Base-by-base conservation (phyloP, 495 filamentous ascomycete genomes). In the Tuber microsphaerosporum region DNA sequence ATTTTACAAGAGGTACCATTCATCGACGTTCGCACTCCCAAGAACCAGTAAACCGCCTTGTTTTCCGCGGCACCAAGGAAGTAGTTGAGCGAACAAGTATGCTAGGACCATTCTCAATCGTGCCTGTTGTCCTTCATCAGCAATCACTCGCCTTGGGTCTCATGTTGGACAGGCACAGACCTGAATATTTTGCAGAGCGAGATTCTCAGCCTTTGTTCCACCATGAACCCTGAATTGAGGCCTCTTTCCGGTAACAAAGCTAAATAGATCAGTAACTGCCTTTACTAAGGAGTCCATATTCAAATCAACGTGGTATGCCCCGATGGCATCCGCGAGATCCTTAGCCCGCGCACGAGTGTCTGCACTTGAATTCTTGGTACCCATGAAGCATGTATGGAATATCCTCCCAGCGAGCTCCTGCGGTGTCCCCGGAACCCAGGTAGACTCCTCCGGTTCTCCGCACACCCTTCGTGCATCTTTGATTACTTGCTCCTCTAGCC, bases 361-460 rank as follows among this genome's bases (percentile, higher is more conserved):
- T 37, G 84, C 83, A 31, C 88, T 89, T 20, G 88, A 90, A 75
- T 97, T 91, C 48, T 87, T 83, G 86, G 89, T 97, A 17, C 94
- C 94, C 91, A 97, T 93, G 84, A 91, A 97, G 68, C 85, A 83
- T 0, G 93, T 96, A 71, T 89, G 87, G 81, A 97, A 92, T 43
- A 95, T 86, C 34, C 83, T 84, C 72, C 80, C 77, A 84, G 86
- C 89, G 88, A 93, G 85, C 46, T 92, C 90, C 79, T 92, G 86
- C 0, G 89, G 86, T 0, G 86, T 88, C 48, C 84, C 83, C 7
- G 90, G 91, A 3, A 91, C 74, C 85, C 87, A 87, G 9, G 79
- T 82, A 5, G 86, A 86, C 22, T 83, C 85, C 42, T 85, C 86
- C 9, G 85, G 83, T 75, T 90, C 89, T 20, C 86, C 87, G 22